These are phyloP conservation scores for Citrus trifoliata DNA, from an alignment of 345 rosid genomes.

Conservation along the genomic window DNA sequence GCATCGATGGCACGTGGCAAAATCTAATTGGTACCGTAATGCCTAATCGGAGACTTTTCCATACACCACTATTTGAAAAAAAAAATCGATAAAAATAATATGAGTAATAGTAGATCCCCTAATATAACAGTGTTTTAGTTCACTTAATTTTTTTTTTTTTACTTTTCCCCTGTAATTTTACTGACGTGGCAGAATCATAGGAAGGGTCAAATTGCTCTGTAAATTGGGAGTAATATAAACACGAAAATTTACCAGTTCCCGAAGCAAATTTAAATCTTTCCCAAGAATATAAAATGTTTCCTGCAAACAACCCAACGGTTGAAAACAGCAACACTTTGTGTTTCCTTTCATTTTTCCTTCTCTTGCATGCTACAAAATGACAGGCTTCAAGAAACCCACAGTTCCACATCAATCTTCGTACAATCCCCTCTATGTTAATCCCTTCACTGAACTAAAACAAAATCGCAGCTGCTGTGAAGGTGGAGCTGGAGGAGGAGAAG, in stretches of 20 bases:
- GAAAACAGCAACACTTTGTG: not conserved
- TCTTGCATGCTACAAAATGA: constrained; percentile 8
- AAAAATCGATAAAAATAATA: too few species aligned
- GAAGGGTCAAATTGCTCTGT: not conserved
- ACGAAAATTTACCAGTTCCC: not conserved
- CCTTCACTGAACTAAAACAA: constrained; percentile 36
- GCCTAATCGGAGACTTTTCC: too few species aligned
- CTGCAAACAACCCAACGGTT: not conserved
- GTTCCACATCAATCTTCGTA: constrained; percentile 30
- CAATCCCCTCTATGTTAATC: constrained; percentile 36
- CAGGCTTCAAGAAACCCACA: constrained; percentile 24
- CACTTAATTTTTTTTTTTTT: too few species aligned
- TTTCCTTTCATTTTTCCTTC: not conserved
- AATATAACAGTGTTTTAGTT: too few species aligned
- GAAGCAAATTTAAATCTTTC: not conserved
- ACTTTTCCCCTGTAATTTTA: not conserved
- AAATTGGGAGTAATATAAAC: not conserved
- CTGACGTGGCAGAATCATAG: not conserved
- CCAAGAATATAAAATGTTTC: not conserved
- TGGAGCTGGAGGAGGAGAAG: not conserved
- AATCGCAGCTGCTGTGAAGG: constrained; percentile 37
- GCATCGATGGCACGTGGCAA: too few species aligned
- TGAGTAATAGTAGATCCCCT: too few species aligned
- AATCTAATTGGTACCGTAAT: too few species aligned
- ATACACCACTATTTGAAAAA: too few species aligned